A percentile compares a stretch with the other conserved stretches of the same genome.
Evolutionary conservation across 2,329 filamentous ascomycete species (phyloP).

Genomic region (Fusarium tanahbumbuense): DNA sequence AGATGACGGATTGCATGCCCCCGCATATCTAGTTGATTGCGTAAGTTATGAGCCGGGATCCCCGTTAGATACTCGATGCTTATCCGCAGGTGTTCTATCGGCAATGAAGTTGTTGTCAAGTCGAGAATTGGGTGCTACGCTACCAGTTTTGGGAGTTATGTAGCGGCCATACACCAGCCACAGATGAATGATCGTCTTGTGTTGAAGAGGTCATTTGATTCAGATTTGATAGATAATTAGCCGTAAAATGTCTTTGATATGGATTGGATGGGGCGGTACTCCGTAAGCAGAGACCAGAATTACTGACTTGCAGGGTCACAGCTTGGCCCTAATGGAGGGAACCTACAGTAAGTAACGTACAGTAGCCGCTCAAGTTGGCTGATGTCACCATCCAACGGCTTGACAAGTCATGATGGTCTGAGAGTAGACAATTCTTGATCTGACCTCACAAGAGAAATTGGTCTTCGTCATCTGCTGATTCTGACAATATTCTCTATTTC

Average conservation of each 20-base stretch:
- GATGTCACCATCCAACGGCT: constrained; percentile 35
- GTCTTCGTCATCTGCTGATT: constrained; percentile 10
- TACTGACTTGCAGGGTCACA: background rate
- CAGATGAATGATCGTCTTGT: constrained; percentile 13
- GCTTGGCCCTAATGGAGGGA: constrained; percentile 11
- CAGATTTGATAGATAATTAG: constrained; percentile 3
- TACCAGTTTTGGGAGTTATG: background rate
- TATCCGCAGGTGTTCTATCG: constrained; percentile 2
- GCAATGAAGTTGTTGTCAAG: background rate
- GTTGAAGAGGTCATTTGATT: constrained; percentile 8
- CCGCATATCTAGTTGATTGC: constrained; percentile 29
- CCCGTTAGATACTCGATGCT: constrained; percentile 20
- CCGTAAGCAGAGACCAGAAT: constrained; percentile 20
- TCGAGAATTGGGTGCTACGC: constrained; percentile 2
- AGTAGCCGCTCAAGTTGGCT: constrained; percentile 23
- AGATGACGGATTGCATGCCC: background rate
- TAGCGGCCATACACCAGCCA: constrained; percentile 21
- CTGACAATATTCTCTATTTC: background rate
- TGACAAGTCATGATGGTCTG: constrained; percentile 28
- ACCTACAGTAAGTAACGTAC: background rate
- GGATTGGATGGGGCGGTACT: constrained; percentile 11
- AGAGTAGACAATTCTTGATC: constrained; percentile 27
- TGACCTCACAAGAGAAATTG: constrained; percentile 17
- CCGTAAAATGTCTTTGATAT: background rate
- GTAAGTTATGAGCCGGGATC: constrained; percentile 27